Evolutionary conservation across 148 eudicot genomes (phyloP).

Genomic region (Silene latifolia): DNA sequence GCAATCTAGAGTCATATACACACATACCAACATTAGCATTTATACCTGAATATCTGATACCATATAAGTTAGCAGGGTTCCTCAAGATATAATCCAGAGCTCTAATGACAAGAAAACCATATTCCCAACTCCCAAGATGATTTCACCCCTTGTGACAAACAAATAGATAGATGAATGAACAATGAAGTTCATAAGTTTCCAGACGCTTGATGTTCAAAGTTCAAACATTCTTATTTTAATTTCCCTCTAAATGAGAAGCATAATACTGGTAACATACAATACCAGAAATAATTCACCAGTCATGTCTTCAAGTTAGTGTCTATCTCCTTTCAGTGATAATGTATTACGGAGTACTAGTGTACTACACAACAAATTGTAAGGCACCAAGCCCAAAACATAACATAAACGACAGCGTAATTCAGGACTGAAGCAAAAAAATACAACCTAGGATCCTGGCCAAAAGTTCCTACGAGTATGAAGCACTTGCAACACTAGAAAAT

Average conservation of each 20-base stretch:
- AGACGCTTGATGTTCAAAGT: no score
- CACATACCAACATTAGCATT: constrained; percentile 2
- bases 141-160: background rate
- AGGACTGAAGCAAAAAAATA: no score
- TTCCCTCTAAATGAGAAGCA: no score
- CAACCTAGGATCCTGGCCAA: no score
- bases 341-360: no score
- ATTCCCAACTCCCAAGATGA: background rate
- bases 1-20: constrained; percentile 57
- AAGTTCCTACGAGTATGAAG: background rate
- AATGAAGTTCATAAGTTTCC: no score
- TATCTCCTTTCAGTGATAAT: background rate
- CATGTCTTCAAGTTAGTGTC: background rate
- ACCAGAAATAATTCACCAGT: background rate
- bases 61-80: background rate
- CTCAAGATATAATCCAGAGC: no score
- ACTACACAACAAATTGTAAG: no score
- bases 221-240: no score
- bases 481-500: background rate
- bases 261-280: no score
- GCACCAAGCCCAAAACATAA: no score
- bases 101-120: background rate
- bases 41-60: background rate
- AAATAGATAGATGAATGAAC: background rate
- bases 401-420: no score